Evolutionary conservation across 2,329 filamentous ascomycete genomes (phyloP).

Genomic region (Botrytis deweyae): DNA sequence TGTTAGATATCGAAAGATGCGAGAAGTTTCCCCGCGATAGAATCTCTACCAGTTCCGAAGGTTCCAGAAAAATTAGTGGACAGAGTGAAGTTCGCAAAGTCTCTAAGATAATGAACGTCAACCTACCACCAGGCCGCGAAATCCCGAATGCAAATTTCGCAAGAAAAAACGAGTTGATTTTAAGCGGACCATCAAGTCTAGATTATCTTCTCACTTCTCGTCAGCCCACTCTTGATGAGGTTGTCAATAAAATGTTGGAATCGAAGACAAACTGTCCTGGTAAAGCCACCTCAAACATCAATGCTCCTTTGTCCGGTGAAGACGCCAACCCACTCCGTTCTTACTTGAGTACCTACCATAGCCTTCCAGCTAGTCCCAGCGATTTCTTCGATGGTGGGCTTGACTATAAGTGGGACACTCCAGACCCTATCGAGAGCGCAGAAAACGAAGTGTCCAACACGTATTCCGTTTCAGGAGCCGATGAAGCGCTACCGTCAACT

Average conservation of each 20-base stretch:
- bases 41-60: background rate
- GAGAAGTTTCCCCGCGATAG: background rate
- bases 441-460: background rate
- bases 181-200: slow-evolving; percentile 31
- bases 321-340: slow-evolving; percentile 14
- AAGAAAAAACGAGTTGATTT: slow-evolving; percentile 45
- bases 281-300: slow-evolving; percentile 7
- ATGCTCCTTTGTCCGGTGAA: background rate
- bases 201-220: slow-evolving; percentile 18
- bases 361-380: slow-evolving; percentile 45
- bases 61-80: background rate
- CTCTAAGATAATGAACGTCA: slow-evolving; percentile 12
- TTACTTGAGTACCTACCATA: slow-evolving; percentile 5
- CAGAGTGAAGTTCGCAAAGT: background rate
- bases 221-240: slow-evolving; percentile 16
- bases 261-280: background rate
- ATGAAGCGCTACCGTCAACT: background rate
- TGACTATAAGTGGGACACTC: slow-evolving; percentile 43
- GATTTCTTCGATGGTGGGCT: slow-evolving; percentile 48
- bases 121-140: slow-evolving; percentile 27
- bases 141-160: slow-evolving; percentile 49
- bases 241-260: slow-evolving; percentile 4
- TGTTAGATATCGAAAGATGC: background rate
- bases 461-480: background rate
- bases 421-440: background rate